phyloP scores from a whole-genome alignment of 305 asterid species.

The Fraxinus latifolia region DNA sequence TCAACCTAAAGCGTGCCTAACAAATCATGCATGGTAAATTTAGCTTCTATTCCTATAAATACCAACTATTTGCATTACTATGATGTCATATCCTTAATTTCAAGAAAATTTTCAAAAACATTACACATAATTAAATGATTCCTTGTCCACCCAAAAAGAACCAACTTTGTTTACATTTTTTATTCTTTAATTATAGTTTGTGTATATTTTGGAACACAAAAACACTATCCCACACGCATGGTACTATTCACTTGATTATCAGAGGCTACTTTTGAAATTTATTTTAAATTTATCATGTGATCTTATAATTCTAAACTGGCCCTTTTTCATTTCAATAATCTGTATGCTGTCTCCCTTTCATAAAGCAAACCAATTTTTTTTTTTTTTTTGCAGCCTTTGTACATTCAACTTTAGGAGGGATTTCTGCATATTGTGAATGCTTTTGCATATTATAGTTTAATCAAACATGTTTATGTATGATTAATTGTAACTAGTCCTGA shows the following conservation, averaged over 20 bases:
- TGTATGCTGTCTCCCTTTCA: slow-evolving; percentile 47
- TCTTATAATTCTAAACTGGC: slow-evolving; percentile 40
- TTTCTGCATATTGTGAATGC: slow-evolving; percentile 20
- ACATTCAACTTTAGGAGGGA: slow-evolving; percentile 28
- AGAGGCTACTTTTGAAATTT: slow-evolving; percentile 22
- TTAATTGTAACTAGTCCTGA: not conserved
- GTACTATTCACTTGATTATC: slow-evolving; percentile 22
- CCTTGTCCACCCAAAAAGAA: not conserved
- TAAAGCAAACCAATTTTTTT: slow-evolving; percentile 28
- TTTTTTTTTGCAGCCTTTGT: slow-evolving; percentile 40
- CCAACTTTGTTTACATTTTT: not conserved
- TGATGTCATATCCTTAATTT: not conserved
- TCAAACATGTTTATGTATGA: not conserved
- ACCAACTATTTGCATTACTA: not conserved
- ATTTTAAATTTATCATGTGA: slow-evolving; percentile 34
- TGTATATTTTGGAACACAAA: not conserved
- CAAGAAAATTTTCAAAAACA: not conserved
- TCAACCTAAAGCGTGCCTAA: too few species aligned
- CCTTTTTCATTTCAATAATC: slow-evolving; percentile 31
- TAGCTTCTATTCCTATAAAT: not conserved
- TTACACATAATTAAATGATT: not conserved
- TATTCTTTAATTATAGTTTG: not conserved
- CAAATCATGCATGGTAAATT: too few species aligned
- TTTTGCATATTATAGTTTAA: slow-evolving; percentile 12
- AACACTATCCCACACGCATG: slow-evolving; percentile 36